Evolutionary conservation across 2,329 filamentous ascomycete genomes (phyloP), one percentile per base, ranked within the genome.

Genomic region (Beauveria rudraprayagi): DNA sequence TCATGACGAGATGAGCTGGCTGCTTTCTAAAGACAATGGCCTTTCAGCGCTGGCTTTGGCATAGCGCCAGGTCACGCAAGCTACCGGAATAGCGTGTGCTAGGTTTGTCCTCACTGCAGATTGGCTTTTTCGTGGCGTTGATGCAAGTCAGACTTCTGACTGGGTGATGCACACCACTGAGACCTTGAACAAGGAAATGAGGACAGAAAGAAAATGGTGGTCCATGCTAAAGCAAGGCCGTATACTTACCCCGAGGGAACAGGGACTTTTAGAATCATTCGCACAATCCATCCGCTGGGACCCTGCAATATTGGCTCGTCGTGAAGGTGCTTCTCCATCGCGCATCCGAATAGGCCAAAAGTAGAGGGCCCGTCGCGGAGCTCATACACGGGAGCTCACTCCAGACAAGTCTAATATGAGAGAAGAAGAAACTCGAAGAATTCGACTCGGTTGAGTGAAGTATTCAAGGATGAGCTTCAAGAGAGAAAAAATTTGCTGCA

Each of bases 101-200:
- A 50, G 22, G 26, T 3, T 52, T 59, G 46, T 62, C 61, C 53
- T 62, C 61, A 62, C 61, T 40, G 61, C 61, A 62, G 61, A 48
- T 44, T 37, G 46, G n/a, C 17, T 34, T 24, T 30, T 37, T 19
- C 24, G 7, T 24, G 30, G 14, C 40, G n/a, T 44, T 26, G 17
- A 47, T 16, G 26, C 6, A n/a, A 30, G 40, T 8, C 57, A 52
- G 57, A 53, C 40, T 60, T 52, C 47, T 53, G 57, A 46, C 40
- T 16, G 5, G 16, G 11, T 9, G 11, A 5, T 37, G 41, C 40
- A 44, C 11, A 16, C 7, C 30, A 16, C 8, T 3, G n/a, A 1
- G 28, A 55, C 11, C 16, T 43, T 34, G n/a, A 17, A 19, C 6
- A 5, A 43, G 5, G 16, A 51, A 41, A 3, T 34, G 3, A 43